Evolutionary conservation across 192 early-diverging fungal genomes (phyloP).

Genomic region (Diversispora eburnea): DNA sequence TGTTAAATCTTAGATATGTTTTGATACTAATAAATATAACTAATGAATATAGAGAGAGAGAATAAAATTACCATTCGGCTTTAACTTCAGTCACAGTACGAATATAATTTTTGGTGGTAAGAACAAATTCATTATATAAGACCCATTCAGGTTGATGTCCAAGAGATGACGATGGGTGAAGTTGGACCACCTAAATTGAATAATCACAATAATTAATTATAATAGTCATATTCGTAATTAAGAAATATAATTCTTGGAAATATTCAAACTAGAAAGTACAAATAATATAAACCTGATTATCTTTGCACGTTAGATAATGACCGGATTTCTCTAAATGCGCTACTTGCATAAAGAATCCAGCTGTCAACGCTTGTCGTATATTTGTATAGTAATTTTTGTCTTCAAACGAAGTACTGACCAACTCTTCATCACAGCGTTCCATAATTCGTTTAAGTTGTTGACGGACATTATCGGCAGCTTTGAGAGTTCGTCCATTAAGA

Average conservation of each 20-base stretch:
- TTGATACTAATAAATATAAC: neutral
- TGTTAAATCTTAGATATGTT: neutral
- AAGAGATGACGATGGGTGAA: constrained; percentile 90
- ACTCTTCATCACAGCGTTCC: constrained; percentile 63
- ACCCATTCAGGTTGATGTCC: constrained; percentile 98
- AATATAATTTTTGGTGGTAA: constrained; percentile 95
- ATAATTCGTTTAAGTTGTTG: constrained; percentile 82
- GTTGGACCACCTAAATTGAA: constrained; percentile 56
- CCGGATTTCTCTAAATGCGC: constrained; percentile 87
- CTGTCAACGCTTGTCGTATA: constrained; percentile 82
- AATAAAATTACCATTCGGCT: constrained; percentile 64
- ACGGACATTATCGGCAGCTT: constrained; percentile 89
- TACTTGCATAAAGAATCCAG: constrained; percentile 99
- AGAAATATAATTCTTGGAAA: neutral
- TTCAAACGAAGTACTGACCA: constrained; percentile 70
- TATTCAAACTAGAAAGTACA: neutral
- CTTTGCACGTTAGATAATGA: constrained; percentile 91
- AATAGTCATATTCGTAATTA: constrained; percentile 21
- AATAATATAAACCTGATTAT: constrained; percentile 71
- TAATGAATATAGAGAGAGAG: neutral
- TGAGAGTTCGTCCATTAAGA: constrained; percentile 84
- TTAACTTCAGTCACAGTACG: constrained; percentile 88
- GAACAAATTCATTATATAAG: constrained; percentile 97
- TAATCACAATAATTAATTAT: constrained; percentile 28
- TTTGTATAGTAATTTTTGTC: constrained; percentile 76